A percentile compares a stretch with the other conserved stretches of the same genome.
Conservation (phyloP, 441 rosid species). For the Mallotus japonicus region DNA sequence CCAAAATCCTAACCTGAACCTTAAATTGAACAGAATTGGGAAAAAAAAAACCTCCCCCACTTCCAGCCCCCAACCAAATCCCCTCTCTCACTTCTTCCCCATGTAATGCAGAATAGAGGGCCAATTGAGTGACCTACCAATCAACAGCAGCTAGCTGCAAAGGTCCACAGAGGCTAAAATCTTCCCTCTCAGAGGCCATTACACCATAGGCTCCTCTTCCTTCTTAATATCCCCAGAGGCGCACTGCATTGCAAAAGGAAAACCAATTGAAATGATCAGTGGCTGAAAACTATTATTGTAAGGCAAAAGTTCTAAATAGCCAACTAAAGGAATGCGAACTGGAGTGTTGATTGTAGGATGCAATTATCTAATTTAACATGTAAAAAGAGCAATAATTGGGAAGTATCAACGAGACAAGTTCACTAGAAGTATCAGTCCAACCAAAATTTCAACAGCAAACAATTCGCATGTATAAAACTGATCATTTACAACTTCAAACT, state of each 20-base stretch:
- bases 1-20: neutral
- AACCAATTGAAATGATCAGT: constrained; percentile 9
- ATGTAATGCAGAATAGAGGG: neutral
- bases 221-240: constrained; percentile 16
- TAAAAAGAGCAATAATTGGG: neutral
- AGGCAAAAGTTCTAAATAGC: neutral
- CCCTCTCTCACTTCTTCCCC: too few relatives aligned
- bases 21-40: neutral
- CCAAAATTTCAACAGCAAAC: neutral
- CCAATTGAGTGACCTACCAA: constrained; percentile 42
- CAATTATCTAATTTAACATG: neutral
- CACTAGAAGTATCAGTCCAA: neutral
- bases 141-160: constrained; percentile 54
- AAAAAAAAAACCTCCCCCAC: neutral
- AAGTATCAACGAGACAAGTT: neutral
- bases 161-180: constrained; percentile 47
- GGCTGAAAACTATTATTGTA: neutral
- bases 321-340: neutral
- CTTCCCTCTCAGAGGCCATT: constrained; percentile 51
- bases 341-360: neutral
- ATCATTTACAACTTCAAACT: neutral
- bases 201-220: constrained; percentile 12
- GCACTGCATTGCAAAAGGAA: constrained; percentile 25
- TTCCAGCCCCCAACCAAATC: too few relatives aligned
- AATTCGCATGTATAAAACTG: neutral